phyloP scores from a whole-genome alignment of 2,329 filamentous ascomycete species.

The Paecilomyces niveus region DNA sequence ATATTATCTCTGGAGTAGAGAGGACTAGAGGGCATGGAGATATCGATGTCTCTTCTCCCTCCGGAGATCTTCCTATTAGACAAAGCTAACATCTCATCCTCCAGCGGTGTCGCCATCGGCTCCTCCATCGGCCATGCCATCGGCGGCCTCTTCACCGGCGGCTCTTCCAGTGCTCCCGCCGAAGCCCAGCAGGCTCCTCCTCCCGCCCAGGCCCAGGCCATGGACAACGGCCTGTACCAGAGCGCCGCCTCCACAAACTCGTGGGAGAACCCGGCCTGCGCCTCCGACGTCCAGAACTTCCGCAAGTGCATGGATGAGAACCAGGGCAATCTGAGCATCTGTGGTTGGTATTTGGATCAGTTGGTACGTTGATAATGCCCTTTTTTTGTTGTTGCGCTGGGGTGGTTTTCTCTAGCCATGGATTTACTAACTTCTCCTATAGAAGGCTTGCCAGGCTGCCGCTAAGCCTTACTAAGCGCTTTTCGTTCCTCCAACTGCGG shows the following conservation, averaged over 20 bases:
- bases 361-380: slow-evolving; percentile 42
- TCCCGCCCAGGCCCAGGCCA: slow-evolving; percentile 48
- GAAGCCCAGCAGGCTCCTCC: slow-evolving; percentile 47
- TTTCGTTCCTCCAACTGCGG: not conserved
- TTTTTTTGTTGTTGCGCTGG: not conserved
- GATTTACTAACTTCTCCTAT: slow-evolving; percentile 20
- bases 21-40: not conserved
- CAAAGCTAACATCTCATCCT: not conserved
- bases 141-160: slow-evolving; percentile 77
- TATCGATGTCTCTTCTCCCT: not conserved
- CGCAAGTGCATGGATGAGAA: slow-evolving; percentile 96
- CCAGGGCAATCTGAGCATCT: slow-evolving; percentile 87
- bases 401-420: slow-evolving; percentile 1
- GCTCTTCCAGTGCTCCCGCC: slow-evolving; percentile 48
- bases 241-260: slow-evolving; percentile 43
- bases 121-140: slow-evolving; percentile 94
- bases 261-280: slow-evolving; percentile 58
- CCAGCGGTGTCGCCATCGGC: slow-evolving; percentile 90
- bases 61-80: not conserved
- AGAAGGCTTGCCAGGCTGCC: slow-evolving; percentile 77
- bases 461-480: slow-evolving; percentile 62
- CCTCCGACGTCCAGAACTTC: slow-evolving; percentile 73
- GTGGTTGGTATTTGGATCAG: slow-evolving; percentile 97
- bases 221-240: slow-evolving; percentile 41
- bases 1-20: not conserved